These are phyloP conservation scores for Pseudogymnoascus sp. DNA, from an alignment of 2,329 filamentous ascomycete species.

Conservation along the genomic window DNA sequence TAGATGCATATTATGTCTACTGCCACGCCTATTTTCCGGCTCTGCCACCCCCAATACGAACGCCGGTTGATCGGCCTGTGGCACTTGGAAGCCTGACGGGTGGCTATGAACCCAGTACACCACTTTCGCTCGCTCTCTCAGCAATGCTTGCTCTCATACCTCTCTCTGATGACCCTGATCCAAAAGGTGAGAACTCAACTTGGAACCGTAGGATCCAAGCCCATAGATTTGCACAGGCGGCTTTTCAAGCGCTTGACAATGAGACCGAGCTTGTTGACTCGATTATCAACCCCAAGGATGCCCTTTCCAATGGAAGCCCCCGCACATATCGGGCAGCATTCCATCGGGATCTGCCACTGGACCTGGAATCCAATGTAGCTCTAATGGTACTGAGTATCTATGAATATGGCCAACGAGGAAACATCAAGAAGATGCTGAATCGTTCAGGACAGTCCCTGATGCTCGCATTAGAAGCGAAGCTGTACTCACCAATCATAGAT, in stretches of 20 bases:
- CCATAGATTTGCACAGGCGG: constrained; percentile 39
- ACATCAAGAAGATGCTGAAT: constrained; percentile 43
- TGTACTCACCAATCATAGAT: constrained; percentile 34
- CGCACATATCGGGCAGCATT: constrained; percentile 32
- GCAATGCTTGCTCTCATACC: constrained; percentile 41
- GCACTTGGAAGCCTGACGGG: constrained; percentile 29
- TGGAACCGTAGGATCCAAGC: constrained; percentile 38
- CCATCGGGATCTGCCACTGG: constrained; percentile 35
- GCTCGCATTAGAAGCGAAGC: constrained; percentile 35
- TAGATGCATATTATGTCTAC: constrained; percentile 44
- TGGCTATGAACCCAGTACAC: constrained; percentile 33
- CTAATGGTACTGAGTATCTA: constrained; percentile 41
- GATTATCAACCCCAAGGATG: constrained; percentile 35
- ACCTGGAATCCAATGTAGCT: constrained; percentile 40
- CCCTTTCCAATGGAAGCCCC: constrained; percentile 30
- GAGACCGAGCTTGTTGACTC: constrained; percentile 41
- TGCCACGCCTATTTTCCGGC: constrained; percentile 44
- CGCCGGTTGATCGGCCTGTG: constrained; percentile 23
- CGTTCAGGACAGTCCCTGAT: constrained; percentile 40
- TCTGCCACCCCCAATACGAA: constrained; percentile 34
- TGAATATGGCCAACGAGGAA: constrained; percentile 45
- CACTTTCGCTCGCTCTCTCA: constrained; percentile 38
- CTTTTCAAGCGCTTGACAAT: constrained; percentile 40
- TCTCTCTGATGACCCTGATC: constrained; percentile 27
- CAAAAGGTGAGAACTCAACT: constrained; percentile 31